Percentiles rank a stretch among this genome's conserved stretches.
Conservation (phyloP, 805 yeast genomes). For the Ogataea methanolica region DNA sequence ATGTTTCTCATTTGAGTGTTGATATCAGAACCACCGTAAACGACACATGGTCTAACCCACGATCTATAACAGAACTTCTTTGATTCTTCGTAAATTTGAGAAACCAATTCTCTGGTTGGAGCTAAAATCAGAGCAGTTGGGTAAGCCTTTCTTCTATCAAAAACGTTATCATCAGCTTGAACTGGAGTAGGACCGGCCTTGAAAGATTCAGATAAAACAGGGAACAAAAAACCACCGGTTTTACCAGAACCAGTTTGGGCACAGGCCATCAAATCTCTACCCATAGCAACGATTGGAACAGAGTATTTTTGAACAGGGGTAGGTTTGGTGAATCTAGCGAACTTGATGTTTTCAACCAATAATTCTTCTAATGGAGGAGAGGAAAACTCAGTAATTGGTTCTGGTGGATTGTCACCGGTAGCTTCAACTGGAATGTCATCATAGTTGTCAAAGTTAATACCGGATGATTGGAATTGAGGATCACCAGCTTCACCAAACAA, state of each 20-base stretch:
- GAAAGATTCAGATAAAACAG: slow-evolving; percentile 89
- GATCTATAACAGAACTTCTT: slow-evolving; percentile 95
- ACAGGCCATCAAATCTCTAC: slow-evolving; percentile 84
- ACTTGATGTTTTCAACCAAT: slow-evolving; percentile 78
- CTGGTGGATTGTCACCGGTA: slow-evolving; percentile 91
- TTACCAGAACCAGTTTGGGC: slow-evolving; percentile 99
- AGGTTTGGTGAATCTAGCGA: slow-evolving; percentile 91
- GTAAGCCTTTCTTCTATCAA: slow-evolving; percentile 71
- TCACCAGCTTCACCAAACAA: slow-evolving; percentile 80
- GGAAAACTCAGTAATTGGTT: slow-evolving; percentile 81
- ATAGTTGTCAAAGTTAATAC: slow-evolving; percentile 97
- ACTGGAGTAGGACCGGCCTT: slow-evolving; percentile 61
- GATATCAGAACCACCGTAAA: slow-evolving; percentile 98
- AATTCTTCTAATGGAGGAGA: slow-evolving; percentile 87
- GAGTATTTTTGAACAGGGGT: slow-evolving; percentile 95
- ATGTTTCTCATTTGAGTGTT: slow-evolving; percentile 81
- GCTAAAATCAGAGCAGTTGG: slow-evolving; percentile 97
- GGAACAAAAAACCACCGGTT: slow-evolving; percentile 99
- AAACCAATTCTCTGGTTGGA: slow-evolving; percentile 98
- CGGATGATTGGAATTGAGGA: slow-evolving; percentile 79
- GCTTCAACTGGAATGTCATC: slow-evolving; percentile 99
- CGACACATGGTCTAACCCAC: slow-evolving; percentile 96
- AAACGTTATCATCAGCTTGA: slow-evolving; percentile 38
- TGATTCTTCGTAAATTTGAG: slow-evolving; percentile 95
- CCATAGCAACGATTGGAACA: slow-evolving; percentile 66